Evolutionary conservation across 352 stramenopile species (phyloP).

Genomic region (Halophytophthora polymorphica): DNA sequence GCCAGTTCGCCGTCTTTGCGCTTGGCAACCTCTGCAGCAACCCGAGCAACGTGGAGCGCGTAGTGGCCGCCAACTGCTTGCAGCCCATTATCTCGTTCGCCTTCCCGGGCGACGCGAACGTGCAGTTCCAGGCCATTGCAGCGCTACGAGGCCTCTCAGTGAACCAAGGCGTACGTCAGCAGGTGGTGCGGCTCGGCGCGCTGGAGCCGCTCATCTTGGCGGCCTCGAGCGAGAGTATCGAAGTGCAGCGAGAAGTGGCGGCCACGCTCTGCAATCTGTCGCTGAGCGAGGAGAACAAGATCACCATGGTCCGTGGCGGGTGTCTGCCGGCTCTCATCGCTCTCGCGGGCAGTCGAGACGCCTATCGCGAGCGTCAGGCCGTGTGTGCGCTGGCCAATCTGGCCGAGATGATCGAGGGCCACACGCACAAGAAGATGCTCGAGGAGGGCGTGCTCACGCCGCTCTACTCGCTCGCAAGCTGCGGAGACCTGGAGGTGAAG

Average conservation of each 20-base stretch:
- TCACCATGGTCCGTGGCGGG: conserved; percentile 93
- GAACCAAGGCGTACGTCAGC: conserved; percentile 84
- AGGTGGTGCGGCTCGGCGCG: conserved; percentile 89
- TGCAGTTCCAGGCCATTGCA: conserved; percentile 97
- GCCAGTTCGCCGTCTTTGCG: conserved; percentile 95
- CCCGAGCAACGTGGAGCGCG: conserved; percentile 83
- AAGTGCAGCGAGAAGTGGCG: conserved; percentile 94
- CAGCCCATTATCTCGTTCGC: conserved; percentile 94
- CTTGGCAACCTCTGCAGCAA: conserved; percentile 95
- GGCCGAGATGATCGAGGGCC: conserved; percentile 94
- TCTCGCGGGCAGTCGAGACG: conserved; percentile 84
- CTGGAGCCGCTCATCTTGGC: conserved; percentile 94
- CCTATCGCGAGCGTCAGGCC: conserved; percentile 91
- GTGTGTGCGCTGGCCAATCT: conserved; percentile 94
- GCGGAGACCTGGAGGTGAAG: conserved; percentile 85
- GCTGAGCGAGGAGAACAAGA: conserved; percentile 95
- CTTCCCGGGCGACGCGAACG: conserved; percentile 92
- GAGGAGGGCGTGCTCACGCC: conserved; percentile 90
- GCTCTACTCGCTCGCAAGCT: conserved; percentile 82
- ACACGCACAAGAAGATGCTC: conserved; percentile 95
- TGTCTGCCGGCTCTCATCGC: conserved; percentile 90
- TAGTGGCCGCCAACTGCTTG: conserved; percentile 87
- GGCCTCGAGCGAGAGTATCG: conserved; percentile 86
- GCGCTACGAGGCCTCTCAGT: conserved; percentile 92
- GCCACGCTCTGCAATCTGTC: conserved; percentile 95